Percentiles rank a stretch among this genome's conserved stretches.
These are phyloP conservation scores for Trichomonas vaginalis DNA, from an alignment of 208 protist genomes.

Conservation along the genomic window DNA sequence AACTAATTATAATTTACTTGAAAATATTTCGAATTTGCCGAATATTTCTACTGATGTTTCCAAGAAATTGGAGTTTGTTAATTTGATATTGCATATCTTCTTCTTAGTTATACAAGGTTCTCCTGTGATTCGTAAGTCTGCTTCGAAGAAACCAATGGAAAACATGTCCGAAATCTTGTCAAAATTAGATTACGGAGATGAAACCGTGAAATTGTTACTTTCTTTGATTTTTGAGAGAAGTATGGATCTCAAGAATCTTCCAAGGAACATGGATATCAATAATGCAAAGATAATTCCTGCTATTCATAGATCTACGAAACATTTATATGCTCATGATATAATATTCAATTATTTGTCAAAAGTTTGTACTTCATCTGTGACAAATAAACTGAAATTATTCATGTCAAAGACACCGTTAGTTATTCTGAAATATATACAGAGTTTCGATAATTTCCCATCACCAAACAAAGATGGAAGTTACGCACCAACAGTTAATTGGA, in stretches of 20 bases:
- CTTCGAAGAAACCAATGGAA: neutral
- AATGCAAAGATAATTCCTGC: neutral
- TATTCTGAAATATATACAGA: conserved; percentile 5
- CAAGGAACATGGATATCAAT: neutral
- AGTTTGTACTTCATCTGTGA: neutral
- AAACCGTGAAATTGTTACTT: neutral
- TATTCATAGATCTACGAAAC: neutral
- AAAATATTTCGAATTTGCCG: neutral
- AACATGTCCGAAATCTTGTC: neutral
- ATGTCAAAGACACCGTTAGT: neutral
- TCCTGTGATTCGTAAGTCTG: neutral
- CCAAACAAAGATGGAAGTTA: neutral
- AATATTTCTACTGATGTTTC: neutral
- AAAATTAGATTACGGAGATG: neutral
- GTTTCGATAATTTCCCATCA: neutral
- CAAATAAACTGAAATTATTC: conserved; percentile 14
- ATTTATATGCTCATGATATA: neutral
- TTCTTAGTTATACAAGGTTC: neutral
- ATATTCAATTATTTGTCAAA: neutral
- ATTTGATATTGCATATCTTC: neutral
- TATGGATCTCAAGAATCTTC: neutral
- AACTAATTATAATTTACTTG: neutral
- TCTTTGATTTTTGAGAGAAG: neutral
- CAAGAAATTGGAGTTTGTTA: neutral
- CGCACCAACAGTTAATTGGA: neutral